Evolutionary conservation across 768 basidiomycete species (phyloP), one percentile per base, ranked within the genome.

Genomic region (Lactarius sp.): DNA sequence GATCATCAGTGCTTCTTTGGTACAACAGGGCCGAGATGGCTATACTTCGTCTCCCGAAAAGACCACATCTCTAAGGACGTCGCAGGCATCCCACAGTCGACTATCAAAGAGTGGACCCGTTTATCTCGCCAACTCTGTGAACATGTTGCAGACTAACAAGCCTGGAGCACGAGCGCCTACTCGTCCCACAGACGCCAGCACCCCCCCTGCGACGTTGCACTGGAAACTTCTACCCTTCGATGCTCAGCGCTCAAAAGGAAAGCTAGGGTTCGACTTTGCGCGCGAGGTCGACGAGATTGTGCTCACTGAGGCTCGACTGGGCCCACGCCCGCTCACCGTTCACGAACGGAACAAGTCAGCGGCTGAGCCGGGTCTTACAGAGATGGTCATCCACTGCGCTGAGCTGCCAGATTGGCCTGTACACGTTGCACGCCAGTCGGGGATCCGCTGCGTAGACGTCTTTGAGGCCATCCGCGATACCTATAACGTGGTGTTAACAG

Each of bases 371-470:
- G 69, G 69, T 41, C 61, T 83, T 59, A 78, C 75, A 4, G 78
- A 83, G 61, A 84, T 85, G 77, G 71, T 74, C 62, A 80, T 86
- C 69, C 65, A 73, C 20, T 81, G 81, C 64, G 71, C 63, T n/a
- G 71, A 70, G 42, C 76, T 76, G 72, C 73, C 75, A 14, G 69
- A 70, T 41, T 78, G 77, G 77, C 74, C 73, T 6, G 73, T 84
- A 44, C 66, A 77, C 58, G 77, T 84, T 61, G 75, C 77, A 53
- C 76, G 79, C 42, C 55, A 73, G 22, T 71, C 71, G 47, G 80
- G 80, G 13, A 75, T 87, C 60, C 73, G 79, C 14, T 81, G 83
- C 68, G 76, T 81, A 27, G 85, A 88, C 56, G 78, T 88, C 39
- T 85, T 86, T 69, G 71, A 79, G 59, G 81, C 79, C 10, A 85